Percentiles rank a stretch among this genome's conserved stretches.
Conservation (phyloP, 2,329 filamentous ascomycete species). For the Penicillium paneum region DNA sequence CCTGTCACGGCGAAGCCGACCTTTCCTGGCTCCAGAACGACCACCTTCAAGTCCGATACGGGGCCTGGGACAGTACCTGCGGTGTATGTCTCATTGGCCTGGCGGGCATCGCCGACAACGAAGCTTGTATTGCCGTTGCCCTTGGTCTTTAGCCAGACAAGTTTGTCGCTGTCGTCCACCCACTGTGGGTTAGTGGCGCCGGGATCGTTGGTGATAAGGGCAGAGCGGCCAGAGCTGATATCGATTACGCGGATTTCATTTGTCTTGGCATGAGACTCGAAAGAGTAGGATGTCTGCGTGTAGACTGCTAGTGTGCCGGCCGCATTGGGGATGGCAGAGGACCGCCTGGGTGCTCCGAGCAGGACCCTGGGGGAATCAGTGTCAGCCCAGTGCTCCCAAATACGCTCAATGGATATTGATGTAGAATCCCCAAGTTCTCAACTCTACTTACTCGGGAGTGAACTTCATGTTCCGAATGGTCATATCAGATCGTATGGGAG, state of each 20-base stretch:
- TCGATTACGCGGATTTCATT: slow-evolving; percentile 48
- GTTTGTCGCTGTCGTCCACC: slow-evolving; percentile 43
- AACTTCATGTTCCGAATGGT: slow-evolving; percentile 42
- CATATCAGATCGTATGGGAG: slow-evolving; percentile 31
- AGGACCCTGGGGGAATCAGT: slow-evolving; percentile 37
- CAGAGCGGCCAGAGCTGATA: slow-evolving; percentile 40
- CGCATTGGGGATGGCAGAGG: slow-evolving; percentile 44
- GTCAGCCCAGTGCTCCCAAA: neutral
- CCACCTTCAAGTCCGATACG: slow-evolving; percentile 47
- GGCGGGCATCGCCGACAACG: slow-evolving; percentile 42
- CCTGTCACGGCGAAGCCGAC: slow-evolving; percentile 48
- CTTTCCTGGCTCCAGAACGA: slow-evolving; percentile 40
- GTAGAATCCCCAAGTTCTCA: neutral
- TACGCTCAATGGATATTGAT: neutral
- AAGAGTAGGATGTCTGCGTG: slow-evolving; percentile 50
- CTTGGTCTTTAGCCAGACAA: slow-evolving; percentile 48
- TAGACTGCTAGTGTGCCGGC: slow-evolving; percentile 48
- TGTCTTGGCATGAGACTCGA: slow-evolving; percentile 48
- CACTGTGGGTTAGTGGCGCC: slow-evolving; percentile 48
- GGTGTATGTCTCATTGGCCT: slow-evolving; percentile 42
- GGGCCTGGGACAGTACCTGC: slow-evolving; percentile 47
- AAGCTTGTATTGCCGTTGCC: slow-evolving; percentile 48
- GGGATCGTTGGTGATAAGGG: slow-evolving; percentile 44
- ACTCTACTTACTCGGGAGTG: slow-evolving; percentile 39
- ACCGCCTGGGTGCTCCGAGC: slow-evolving; percentile 47